Evolutionary conservation across 805 yeast genomes (phyloP), one percentile per base, ranked within the genome.

Genomic region (Wickerhamiella allomyrinae): DNA sequence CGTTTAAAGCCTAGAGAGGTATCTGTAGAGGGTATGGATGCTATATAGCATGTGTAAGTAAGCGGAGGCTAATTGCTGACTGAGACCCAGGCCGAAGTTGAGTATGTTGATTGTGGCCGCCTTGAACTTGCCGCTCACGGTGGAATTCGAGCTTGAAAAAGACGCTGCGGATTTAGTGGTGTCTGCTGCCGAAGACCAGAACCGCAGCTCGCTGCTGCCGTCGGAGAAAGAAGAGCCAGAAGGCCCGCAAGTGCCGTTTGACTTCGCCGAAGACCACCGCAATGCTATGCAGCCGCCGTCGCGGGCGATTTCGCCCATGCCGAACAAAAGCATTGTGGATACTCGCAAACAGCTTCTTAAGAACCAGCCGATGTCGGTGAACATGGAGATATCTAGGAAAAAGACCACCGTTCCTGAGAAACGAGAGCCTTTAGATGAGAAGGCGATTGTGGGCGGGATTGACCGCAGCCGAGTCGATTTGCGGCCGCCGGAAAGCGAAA

Each of bases 121-220:
- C 11, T 37, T 57, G 46, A 50, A 55, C 15, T 48, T 58, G 22
- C 62, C 62, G 11, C 53, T 48, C 37, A 54, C 62, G 23, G 51
- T 58, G 20, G 47, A 48, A 21, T 56, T 58, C 29, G 54, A 48
- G 19, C 31, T 27, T 2, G 31, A 27, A 7, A 13, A 21, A 6
- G 44, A 29, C n/a, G 22, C 20, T 9, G 20, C 31, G 9, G 42
- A 37, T 5, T 33, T 21, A 14, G 29, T 20, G 13, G n/a, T 31
- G n/a, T 39, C 41, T 7, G 37, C 37, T 29, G 42, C 50, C 7
- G 46, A 46, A 20, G 40, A 40, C 35, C 40, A 29, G 17, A 43
- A 29, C 42, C 40, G 15, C 23, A 34, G 21, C 24, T 24, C 27
- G 19, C 29, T 23, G 34, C 41, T 39, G 31, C 17, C 23, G 38